These are phyloP conservation scores for Nicotiana rustica DNA, from an alignment of 305 asterid genomes.

Conservation along the genomic window DNA sequence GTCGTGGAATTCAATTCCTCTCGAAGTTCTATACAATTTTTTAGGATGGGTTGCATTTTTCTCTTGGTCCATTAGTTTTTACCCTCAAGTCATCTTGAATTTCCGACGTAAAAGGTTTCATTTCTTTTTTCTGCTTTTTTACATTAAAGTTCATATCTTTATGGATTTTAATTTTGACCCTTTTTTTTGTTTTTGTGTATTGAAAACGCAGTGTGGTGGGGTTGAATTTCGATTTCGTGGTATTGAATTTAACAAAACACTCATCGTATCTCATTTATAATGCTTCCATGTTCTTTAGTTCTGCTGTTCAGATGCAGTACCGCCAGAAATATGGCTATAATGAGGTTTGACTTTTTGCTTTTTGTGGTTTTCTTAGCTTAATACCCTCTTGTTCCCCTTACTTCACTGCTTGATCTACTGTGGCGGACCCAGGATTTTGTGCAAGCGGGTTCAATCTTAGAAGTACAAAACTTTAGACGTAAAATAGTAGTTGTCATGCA, in stretches of 20 bases:
- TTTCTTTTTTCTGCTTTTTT: not conserved
- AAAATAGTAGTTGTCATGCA: too few relatives aligned
- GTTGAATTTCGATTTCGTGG: conserved; percentile 81
- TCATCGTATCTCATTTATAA: conserved; percentile 90
- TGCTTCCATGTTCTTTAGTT: conserved; percentile 83
- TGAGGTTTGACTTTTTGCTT: conserved; percentile 54
- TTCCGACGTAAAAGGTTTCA: conserved; percentile 74
- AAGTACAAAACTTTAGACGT: too few relatives aligned
- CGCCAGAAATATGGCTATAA: conserved; percentile 66
- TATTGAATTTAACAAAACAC: conserved; percentile 88
- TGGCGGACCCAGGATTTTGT: too few relatives aligned
- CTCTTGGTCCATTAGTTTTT: conserved; percentile 91
- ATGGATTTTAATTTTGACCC: conserved; percentile 5
- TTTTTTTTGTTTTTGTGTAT: not conserved
- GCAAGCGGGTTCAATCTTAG: too few relatives aligned
- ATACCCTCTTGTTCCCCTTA: not conserved
- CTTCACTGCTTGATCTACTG: not conserved
- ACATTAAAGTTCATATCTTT: not conserved
- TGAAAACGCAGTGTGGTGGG: conserved; percentile 73
- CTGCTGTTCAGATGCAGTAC: conserved; percentile 76
- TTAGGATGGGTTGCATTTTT: conserved; percentile 83
- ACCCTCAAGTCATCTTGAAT: conserved; percentile 80
- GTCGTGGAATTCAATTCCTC: conserved; percentile 70
- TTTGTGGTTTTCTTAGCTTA: not conserved
- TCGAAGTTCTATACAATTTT: conserved; percentile 66